Conservation (phyloP, 2,329 filamentous ascomycete species). For the Neophaeococcomyces mojaviensis region DNA sequence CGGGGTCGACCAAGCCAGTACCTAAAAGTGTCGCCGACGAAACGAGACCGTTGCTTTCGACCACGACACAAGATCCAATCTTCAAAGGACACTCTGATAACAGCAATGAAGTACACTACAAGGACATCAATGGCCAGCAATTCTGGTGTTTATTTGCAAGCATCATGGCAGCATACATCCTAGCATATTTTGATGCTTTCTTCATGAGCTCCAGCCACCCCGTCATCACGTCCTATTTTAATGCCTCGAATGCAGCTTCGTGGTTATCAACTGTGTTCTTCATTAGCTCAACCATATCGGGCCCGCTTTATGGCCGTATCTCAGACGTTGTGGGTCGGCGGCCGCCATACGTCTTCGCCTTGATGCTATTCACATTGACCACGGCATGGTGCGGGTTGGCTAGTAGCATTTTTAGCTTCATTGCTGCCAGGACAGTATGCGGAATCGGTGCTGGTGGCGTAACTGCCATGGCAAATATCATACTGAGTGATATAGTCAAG, state of each 20-base stretch:
- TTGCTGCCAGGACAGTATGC: conserved; percentile 61
- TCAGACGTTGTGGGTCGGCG: conserved; percentile 62
- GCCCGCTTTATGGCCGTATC: conserved; percentile 55
- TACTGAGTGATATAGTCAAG: conserved; percentile 66
- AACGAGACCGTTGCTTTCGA: too few species aligned
- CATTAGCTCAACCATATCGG: conserved; percentile 69
- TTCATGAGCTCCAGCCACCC: conserved; percentile 76
- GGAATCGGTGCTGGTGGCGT: conserved; percentile 67
- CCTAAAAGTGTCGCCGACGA: too few species aligned
- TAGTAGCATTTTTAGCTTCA: conserved; percentile 59
- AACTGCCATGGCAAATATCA: conserved; percentile 61
- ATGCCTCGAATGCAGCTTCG: conserved; percentile 67
- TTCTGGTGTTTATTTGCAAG: too few species aligned
- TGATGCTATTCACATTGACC: conserved; percentile 56
- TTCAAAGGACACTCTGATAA: too few species aligned
- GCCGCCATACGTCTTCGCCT: conserved; percentile 55
- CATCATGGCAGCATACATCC: conserved; percentile 50
- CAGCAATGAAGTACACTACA: too few species aligned
- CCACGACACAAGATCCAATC: too few species aligned
- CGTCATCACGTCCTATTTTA: conserved; percentile 72
- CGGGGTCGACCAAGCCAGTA: too few species aligned
- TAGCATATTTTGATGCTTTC: conserved; percentile 62
- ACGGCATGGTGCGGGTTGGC: conserved; percentile 65
- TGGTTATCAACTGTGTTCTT: conserved; percentile 76
- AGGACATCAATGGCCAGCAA: too few species aligned